Evolutionary conservation across 2,329 filamentous ascomycete genomes (phyloP).

Genomic region (Talaromyces sp.): DNA sequence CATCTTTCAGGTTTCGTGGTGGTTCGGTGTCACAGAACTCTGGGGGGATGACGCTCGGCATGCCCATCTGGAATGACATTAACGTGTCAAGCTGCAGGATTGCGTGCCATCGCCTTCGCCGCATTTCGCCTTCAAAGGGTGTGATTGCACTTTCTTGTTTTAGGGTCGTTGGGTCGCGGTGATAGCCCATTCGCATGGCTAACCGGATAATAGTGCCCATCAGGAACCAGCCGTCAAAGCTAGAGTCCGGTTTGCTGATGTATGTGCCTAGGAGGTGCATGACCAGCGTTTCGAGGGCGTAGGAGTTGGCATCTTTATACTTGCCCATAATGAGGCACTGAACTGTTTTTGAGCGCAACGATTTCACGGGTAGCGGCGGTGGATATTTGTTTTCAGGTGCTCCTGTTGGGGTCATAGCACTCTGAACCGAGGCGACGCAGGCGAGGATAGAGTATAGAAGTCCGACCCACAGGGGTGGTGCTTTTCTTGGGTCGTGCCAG

Average conservation of each 20-base stretch:
- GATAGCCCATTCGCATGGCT: slow-evolving; percentile 56
- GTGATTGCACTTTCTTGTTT: slow-evolving; percentile 48
- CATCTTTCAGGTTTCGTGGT: slow-evolving; percentile 55
- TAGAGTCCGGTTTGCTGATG: slow-evolving; percentile 50
- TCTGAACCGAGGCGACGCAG: slow-evolving; percentile 8
- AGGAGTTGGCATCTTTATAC: slow-evolving; percentile 49
- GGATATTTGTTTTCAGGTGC: neutral
- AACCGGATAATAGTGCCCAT: slow-evolving; percentile 52
- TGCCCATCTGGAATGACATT: slow-evolving; percentile 57
- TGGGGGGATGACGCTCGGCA: slow-evolving; percentile 56
- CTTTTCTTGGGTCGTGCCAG: slow-evolving; percentile 19
- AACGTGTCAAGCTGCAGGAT: slow-evolving; percentile 54
- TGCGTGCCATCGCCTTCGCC: slow-evolving; percentile 33
- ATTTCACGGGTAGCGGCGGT: slow-evolving; percentile 5
- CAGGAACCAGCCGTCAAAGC: slow-evolving; percentile 50
- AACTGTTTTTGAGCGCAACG: slow-evolving; percentile 30
- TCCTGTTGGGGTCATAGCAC: neutral
- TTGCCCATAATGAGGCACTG: slow-evolving; percentile 54
- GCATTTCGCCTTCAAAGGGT: slow-evolving; percentile 52
- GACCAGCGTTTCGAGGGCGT: slow-evolving; percentile 53
- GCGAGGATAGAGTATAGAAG: slow-evolving; percentile 21
- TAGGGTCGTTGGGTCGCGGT: slow-evolving; percentile 50
- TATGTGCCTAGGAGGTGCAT: slow-evolving; percentile 54
- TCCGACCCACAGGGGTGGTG: slow-evolving; percentile 21
- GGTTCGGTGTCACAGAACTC: slow-evolving; percentile 55